Percentiles rank a stretch among this genome's conserved stretches.
phyloP scores from a whole-genome alignment of 1,284 basidiomycete species.

The Stereum hirsutum region DNA sequence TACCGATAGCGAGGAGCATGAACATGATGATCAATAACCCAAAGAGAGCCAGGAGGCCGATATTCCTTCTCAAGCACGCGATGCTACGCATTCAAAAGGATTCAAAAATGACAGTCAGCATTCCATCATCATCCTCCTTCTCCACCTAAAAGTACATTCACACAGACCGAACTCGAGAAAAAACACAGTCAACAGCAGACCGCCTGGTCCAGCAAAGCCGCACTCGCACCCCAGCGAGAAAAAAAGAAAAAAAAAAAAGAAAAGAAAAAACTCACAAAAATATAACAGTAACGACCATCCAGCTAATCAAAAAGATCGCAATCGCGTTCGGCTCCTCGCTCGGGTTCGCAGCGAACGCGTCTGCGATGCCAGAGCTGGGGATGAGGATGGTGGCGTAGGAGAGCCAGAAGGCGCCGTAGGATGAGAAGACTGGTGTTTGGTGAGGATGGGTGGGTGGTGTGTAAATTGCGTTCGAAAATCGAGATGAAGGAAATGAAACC shows the following conservation, averaged over 20 bases:
- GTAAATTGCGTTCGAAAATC: no score
- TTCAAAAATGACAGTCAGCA: no score
- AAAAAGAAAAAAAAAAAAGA: no score
- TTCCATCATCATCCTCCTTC: no score
- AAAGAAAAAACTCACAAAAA: slow-evolving; percentile 35
- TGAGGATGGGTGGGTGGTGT: no score
- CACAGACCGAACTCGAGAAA: neutral
- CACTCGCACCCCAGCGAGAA: no score
- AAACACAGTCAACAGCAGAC: neutral
- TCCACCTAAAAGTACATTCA: neutral
- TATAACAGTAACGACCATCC: slow-evolving; percentile 65
- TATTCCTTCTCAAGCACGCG: slow-evolving; percentile 55
- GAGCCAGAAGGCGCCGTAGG: slow-evolving; percentile 82
- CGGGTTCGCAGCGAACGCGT: slow-evolving; percentile 35
- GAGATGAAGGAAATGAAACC: no score
- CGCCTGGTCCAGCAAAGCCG: no score
- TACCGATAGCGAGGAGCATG: slow-evolving; percentile 41
- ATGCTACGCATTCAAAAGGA: slow-evolving; percentile 32
- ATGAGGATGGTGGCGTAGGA: slow-evolving; percentile 63
- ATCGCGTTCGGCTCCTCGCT: slow-evolving; percentile 46
- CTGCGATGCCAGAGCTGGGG: slow-evolving; percentile 50
- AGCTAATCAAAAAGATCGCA: slow-evolving; percentile 58
- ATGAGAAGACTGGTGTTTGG: slow-evolving; percentile 74
- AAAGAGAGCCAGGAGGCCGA: slow-evolving; percentile 65
- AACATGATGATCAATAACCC: slow-evolving; percentile 63